Percentiles rank a stretch among this genome's conserved stretches.
phyloP scores from a whole-genome alignment of 768 basidiomycete genomes.

The Phanerochaete carnosa region DNA sequence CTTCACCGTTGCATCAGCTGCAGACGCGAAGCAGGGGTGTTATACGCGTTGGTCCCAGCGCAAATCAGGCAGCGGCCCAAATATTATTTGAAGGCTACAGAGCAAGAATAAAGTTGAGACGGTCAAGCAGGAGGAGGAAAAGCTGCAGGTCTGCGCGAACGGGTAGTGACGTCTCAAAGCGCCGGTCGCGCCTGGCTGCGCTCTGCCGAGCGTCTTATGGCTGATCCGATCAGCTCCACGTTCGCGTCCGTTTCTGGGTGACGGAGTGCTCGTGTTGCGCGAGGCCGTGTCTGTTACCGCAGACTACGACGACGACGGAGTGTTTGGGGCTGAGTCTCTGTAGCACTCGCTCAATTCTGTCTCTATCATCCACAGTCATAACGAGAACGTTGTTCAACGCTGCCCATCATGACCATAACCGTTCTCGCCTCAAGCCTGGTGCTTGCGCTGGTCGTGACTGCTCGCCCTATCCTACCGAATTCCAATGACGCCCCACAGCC shows the following conservation, averaged over 20 bases:
- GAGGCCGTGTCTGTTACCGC: background rate
- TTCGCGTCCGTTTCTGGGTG: background rate
- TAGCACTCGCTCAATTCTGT: conserved; percentile 47
- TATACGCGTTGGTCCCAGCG: background rate
- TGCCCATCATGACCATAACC: conserved; percentile 32
- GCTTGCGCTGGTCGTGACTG: conserved; percentile 42
- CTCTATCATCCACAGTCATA: conserved; percentile 26
- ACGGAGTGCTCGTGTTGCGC: background rate
- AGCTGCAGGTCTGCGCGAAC: background rate
- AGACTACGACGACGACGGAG: background rate
- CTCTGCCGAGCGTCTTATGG: background rate
- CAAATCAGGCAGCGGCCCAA: background rate
- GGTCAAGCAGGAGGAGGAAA: background rate
- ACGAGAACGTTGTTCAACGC: background rate
- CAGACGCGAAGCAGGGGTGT: background rate
- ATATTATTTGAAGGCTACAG: background rate
- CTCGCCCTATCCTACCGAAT: conserved; percentile 31
- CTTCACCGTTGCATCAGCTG: background rate
- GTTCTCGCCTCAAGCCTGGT: conserved; percentile 37
- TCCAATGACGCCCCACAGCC: conserved; percentile 20
- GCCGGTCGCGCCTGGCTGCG: background rate
- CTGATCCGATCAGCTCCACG: conserved; percentile 1
- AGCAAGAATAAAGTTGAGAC: background rate
- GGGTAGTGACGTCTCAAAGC: background rate
- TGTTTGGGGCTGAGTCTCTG: background rate